Base-by-base conservation (phyloP, 2,329 filamentous ascomycete genomes). In the Macrophomina phaseolina region DNA sequence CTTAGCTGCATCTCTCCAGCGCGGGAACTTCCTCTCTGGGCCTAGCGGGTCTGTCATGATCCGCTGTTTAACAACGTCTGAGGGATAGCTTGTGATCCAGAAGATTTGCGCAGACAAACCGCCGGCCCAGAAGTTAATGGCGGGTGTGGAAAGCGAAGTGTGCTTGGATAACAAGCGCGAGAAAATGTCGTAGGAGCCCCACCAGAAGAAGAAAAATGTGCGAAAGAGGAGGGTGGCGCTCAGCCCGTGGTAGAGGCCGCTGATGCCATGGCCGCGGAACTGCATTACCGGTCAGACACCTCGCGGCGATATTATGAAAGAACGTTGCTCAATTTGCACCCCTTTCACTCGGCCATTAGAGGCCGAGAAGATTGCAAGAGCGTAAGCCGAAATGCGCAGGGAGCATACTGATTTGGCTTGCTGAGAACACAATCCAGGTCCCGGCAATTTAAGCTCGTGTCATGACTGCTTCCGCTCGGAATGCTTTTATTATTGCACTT, bases 201-300 rank as follows among this genome's bases (percentile, higher is more conserved):
- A 99, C 94, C 94, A 98, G 82, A 90, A 95, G 85, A 97, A 97
- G 84, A 99, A 99, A 81, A 94, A 97, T 14, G 89, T 88, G 18
- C 95, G 87, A 82, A 98, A 98, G 56, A 98, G 79, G 58, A 98
- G 82, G 0, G 95, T 98, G 1, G 95, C 92, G 45, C 81, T 83
- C 12, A 99, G 85, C 0, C 95, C 95, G 76, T 93, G 93, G 79
- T 94, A 99, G 7, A 99, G 78, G 42, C 94, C 95, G 28, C 80
- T 76, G 2, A 97, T 73, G 53, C 95, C 94, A 77, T 98, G 93
- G 61, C 77, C 76, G 58, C 84, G 74, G 81, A 84, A 23, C 30
- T 45, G 53, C 60, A 51, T 4, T 18, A 18, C 23, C 23, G 23
- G 23, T n/a, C 3, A 12, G 28, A 30, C 67, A 23, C 23, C 23